Percentiles rank a stretch among this genome's conserved stretches.
These are phyloP conservation scores for Tetrapisispora arboricola DNA, from an alignment of 805 yeast genomes.

Conservation along the genomic window DNA sequence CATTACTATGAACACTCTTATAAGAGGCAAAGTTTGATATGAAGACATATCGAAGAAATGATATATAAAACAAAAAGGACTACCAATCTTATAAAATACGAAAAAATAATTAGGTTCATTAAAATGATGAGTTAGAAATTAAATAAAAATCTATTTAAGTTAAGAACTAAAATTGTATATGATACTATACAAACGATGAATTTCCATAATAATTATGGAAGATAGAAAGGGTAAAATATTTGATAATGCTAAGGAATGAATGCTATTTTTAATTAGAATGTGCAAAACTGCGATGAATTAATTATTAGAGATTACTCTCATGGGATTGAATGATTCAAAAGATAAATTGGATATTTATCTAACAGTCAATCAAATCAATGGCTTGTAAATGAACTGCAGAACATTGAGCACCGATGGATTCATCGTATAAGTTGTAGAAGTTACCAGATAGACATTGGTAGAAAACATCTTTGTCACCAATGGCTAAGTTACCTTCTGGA, in stretches of 20 bases:
- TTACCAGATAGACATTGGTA: constrained; percentile 56
- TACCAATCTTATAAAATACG: too few relatives aligned
- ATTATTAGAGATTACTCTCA: not conserved
- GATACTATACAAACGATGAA: not conserved
- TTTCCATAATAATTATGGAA: too few relatives aligned
- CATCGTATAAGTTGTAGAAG: constrained; percentile 57
- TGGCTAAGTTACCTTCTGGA: constrained; percentile 42
- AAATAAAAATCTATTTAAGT: not conserved
- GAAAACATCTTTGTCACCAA: constrained; percentile 44
- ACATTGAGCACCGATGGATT: constrained; percentile 45
- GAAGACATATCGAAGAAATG: too few relatives aligned
- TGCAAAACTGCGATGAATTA: constrained; percentile 1
- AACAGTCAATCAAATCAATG: constrained; percentile 37
- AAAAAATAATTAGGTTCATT: too few relatives aligned
- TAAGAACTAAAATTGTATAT: constrained; percentile 1
- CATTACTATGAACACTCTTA: too few relatives aligned
- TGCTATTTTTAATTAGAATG: constrained; percentile 1
- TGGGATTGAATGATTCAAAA: not conserved
- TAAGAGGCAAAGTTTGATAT: too few relatives aligned
- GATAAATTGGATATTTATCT: not conserved
- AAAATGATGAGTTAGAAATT: not conserved
- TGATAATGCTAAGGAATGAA: constrained; percentile 3
- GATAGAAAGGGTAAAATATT: not conserved
- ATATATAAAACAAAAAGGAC: too few relatives aligned
- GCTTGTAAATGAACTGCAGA: constrained; percentile 42